Evolutionary conservation across 768 basidiomycete species (phyloP).

Genomic region (Plicaturopsis crispa): DNA sequence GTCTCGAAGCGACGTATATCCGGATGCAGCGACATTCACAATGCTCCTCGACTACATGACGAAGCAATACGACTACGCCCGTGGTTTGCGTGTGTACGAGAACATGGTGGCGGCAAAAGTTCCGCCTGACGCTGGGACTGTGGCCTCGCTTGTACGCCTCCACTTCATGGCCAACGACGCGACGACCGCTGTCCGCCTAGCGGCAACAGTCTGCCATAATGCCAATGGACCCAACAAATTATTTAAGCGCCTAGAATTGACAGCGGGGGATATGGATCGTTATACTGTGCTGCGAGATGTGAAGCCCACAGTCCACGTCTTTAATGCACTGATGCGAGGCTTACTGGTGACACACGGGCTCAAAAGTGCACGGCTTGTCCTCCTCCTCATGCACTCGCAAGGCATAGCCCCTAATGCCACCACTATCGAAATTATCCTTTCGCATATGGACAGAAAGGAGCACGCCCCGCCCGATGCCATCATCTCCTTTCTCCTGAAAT

Average conservation of each 20-base stretch:
- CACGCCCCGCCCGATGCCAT: constrained; percentile 37
- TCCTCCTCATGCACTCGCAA: constrained; percentile 48
- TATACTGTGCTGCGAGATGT: constrained; percentile 17
- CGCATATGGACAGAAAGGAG: constrained; percentile 38
- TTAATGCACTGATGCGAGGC: constrained; percentile 56
- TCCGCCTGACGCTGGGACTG: constrained; percentile 34
- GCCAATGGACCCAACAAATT: constrained; percentile 15
- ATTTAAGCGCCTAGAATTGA: background rate
- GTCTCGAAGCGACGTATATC: constrained; percentile 16
- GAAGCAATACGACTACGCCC: constrained; percentile 31
- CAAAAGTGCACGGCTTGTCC: constrained; percentile 32
- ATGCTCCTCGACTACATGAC: constrained; percentile 54
- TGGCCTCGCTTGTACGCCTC: constrained; percentile 51
- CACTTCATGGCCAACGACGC: constrained; percentile 40
- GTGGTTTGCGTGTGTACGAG: constrained; percentile 37
- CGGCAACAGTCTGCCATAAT: constrained; percentile 37
- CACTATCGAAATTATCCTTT: constrained; percentile 50
- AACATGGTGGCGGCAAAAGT: constrained; percentile 37
- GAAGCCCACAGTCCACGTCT: constrained; percentile 35
- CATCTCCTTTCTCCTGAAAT: constrained; percentile 35
- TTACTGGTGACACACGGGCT: constrained; percentile 43
- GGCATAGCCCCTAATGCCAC: constrained; percentile 42
- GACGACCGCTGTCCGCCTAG: constrained; percentile 43
- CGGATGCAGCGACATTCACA: constrained; percentile 55
- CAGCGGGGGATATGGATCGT: background rate